Evolutionary conservation across 768 basidiomycete genomes (phyloP).

Genomic region (Lentinula lateritia): DNA sequence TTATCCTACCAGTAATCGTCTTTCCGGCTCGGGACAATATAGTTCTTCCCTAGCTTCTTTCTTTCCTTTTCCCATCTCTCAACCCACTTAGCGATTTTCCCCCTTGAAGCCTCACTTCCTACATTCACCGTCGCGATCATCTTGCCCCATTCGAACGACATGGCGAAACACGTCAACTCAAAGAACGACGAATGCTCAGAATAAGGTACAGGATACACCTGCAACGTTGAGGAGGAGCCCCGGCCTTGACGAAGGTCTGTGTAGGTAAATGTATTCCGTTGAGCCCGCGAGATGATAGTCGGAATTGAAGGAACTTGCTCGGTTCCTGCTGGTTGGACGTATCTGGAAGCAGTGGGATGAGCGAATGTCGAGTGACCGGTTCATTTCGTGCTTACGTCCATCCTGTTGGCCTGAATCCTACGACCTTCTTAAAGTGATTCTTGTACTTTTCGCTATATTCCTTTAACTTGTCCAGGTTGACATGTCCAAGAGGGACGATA

Average conservation of each 20-base stretch:
- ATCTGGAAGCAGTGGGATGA: constrained; percentile 34
- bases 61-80: constrained; percentile 84
- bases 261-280: constrained; percentile 57
- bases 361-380: neutral
- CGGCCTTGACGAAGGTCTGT: constrained; percentile 61
- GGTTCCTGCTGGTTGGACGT: constrained; percentile 58
- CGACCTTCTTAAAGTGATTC: constrained; percentile 59
- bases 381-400: constrained; percentile 69
- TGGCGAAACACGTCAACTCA: constrained; percentile 91
- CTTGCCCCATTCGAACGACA: constrained; percentile 77
- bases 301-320: constrained; percentile 60
- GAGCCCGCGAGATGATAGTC: constrained; percentile 61
- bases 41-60: constrained; percentile 40
- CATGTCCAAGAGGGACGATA: constrained; percentile 70
- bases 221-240: constrained; percentile 63
- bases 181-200: constrained; percentile 97
- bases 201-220: constrained; percentile 83
- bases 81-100: constrained; percentile 88
- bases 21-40: constrained; percentile 34
- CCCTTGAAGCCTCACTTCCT: constrained; percentile 62
- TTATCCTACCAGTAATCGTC: constrained; percentile 40
- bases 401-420: constrained; percentile 91
- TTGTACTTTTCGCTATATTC: constrained; percentile 73
- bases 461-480: constrained; percentile 73
- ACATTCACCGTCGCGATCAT: constrained; percentile 98